Base-by-base conservation (phyloP, 78 protist genomes). In the Tieghemostelium lacteum region DNA sequence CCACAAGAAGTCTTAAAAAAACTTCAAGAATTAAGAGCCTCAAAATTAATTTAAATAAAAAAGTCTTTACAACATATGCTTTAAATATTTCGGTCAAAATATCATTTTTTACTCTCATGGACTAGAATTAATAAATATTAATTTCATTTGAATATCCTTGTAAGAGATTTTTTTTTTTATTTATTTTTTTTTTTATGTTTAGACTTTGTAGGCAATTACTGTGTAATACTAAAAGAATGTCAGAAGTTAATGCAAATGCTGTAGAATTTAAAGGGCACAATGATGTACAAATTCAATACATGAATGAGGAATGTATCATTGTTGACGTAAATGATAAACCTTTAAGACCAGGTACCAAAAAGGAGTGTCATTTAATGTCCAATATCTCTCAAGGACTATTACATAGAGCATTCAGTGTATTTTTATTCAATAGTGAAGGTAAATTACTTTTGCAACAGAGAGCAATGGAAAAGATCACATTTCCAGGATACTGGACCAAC, bases 401-500 rank as follows among this genome's bases (percentile, higher is more conserved):
- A 29, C 98, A 97, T 75, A 85, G 98, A 31, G 98, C 98, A 16
- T 97, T 97, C 69, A 49, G 92, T 39, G 73, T 97, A 45, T 93
- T 97, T 40, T 73, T 97, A n/a, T 95, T 97, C 95, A 91, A 93
- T 26, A 19, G 16, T 5, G 73, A 66, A 19, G 76, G 78, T 64
- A 57, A 93, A 62, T 77, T 96, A 16, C 63, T 97, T 14, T 77
- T 97, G 12, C 98, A 97, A 54, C 89, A 93, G 75, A 87, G 98
- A 17, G 92, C 98, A 22, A 2, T 49, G 3, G 89, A 85, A 34
- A 97, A 97, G 85, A 94, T 94, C 16, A 95, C 97, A 0, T 97
- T 97, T 58, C 98, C 98, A 22, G 74, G 83, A 16, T 63, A 76
- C 40, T 95, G 97, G 98, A 95, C 97, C 34, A 97, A 97, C 69